A percentile compares a stretch with the other conserved stretches of the same genome.
These are phyloP conservation scores for Ogataea ganodermae DNA, from an alignment of 805 yeast species.

Conservation along the genomic window DNA sequence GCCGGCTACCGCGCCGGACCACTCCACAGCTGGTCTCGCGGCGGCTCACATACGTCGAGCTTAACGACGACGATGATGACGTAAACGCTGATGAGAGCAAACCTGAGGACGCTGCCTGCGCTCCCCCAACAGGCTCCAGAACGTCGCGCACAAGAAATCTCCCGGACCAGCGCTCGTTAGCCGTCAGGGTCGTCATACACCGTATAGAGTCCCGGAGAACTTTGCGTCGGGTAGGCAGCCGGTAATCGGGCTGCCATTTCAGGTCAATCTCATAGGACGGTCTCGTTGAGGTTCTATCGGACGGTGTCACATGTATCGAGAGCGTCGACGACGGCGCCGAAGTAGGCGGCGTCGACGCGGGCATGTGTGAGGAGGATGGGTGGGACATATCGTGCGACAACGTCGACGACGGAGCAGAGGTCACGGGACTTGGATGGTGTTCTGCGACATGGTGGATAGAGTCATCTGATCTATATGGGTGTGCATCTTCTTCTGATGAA, in stretches of 20 bases:
- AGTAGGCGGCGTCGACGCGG: conserved; percentile 2
- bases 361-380: not conserved
- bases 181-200: conserved; percentile 36
- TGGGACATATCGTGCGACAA: conserved; percentile 3
- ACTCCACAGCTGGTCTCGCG: conserved; percentile 6
- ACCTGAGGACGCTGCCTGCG: conserved; percentile 7
- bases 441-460: not conserved
- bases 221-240: conserved; percentile 28
- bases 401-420: conserved; percentile 14
- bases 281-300: not conserved
- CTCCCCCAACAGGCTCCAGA: conserved; percentile 9
- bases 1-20: conserved; percentile 14
- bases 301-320: conserved; percentile 4
- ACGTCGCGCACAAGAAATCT: conserved; percentile 31
- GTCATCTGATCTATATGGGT: not conserved
- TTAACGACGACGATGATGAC: not conserved
- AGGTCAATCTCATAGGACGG: conserved; percentile 7
- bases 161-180: conserved; percentile 40
- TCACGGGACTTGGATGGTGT: conserved; percentile 7
- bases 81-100: conserved; percentile 12
- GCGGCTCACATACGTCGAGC: not conserved
- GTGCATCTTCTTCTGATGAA: conserved; percentile 9
- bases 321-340: conserved; percentile 10
- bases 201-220: conserved; percentile 35
- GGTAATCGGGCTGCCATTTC: conserved; percentile 12